A percentile compares a stretch with the other conserved stretches of the same genome.
Conservation (phyloP, 768 basidiomycete genomes). For the Boletus pseudo-olivaceus region DNA sequence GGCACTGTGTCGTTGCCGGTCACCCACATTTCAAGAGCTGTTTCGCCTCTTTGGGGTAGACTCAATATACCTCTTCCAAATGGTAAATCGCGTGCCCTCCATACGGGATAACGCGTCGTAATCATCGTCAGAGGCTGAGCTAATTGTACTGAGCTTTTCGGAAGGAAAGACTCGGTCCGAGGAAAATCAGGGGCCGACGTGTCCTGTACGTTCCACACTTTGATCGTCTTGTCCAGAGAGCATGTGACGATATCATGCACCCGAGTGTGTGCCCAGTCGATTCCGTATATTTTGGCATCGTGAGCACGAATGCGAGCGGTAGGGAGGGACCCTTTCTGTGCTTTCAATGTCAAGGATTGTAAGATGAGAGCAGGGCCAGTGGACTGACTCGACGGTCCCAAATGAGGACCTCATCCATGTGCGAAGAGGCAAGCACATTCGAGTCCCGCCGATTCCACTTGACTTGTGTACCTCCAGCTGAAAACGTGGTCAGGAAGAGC, state of each 20-base stretch:
- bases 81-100: conserved; percentile 89
- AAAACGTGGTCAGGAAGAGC: background rate
- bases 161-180: conserved; percentile 3
- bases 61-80: conserved; percentile 88
- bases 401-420: conserved; percentile 80
- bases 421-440: conserved; percentile 86
- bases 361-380: background rate
- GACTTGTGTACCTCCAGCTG: conserved; percentile 89
- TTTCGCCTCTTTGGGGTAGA: conserved; percentile 84
- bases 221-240: conserved; percentile 91
- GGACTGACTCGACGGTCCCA: conserved; percentile 88
- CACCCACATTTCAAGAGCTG: conserved; percentile 80
- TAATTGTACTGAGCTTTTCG: conserved; percentile 6
- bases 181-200: conserved; percentile 16
- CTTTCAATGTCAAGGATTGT: conserved; percentile 1
- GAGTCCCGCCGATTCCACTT: conserved; percentile 94
- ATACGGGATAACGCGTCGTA: conserved; percentile 83
- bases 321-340: conserved; percentile 85
- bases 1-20: conserved; percentile 34
- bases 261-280: conserved; percentile 85
- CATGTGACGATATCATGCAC: conserved; percentile 88
- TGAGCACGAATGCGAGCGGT: conserved; percentile 75
- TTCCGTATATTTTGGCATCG: conserved; percentile 91
- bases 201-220: conserved; percentile 60
- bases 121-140: conserved; percentile 50